Evolutionary conservation across 352 stramenopile genomes (phyloP).

Genomic region (Phytophthora uliginosa): DNA sequence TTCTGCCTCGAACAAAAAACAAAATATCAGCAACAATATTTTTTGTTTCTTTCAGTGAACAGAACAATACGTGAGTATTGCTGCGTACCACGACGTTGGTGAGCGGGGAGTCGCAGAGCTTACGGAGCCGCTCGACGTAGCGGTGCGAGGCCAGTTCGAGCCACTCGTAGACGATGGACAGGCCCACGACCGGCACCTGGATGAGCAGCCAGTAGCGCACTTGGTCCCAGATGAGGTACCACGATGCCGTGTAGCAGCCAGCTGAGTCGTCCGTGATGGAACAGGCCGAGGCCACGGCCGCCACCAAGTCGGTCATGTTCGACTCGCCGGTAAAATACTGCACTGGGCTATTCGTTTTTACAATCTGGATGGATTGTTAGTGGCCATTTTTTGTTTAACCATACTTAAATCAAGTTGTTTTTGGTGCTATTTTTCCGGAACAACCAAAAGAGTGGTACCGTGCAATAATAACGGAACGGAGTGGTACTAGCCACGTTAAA

Average conservation of each 20-base stretch:
- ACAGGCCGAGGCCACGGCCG: constrained; percentile 46
- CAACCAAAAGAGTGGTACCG: too few species aligned
- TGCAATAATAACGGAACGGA: too few species aligned
- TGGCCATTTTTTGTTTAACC: too few species aligned
- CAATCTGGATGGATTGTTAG: too few species aligned
- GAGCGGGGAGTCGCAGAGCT: constrained; percentile 75
- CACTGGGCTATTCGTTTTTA: neutral
- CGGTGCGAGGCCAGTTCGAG: constrained; percentile 74
- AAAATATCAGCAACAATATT: neutral
- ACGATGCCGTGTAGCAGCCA: constrained; percentile 84
- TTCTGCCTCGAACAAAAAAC: constrained; percentile 50
- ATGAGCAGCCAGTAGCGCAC: constrained; percentile 84
- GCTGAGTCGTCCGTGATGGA: constrained; percentile 63
- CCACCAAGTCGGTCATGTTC: constrained; percentile 28
- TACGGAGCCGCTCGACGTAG: constrained; percentile 75
- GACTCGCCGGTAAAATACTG: neutral
- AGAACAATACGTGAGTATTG: neutral
- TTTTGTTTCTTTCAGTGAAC: too few species aligned
- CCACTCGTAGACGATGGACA: constrained; percentile 87
- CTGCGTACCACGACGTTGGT: constrained; percentile 66
- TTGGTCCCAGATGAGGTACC: constrained; percentile 86
- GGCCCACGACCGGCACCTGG: constrained; percentile 70
- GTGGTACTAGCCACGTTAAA: too few species aligned
- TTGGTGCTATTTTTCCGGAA: too few species aligned
- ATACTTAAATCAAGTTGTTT: too few species aligned